Evolutionary conservation across 495 filamentous ascomycete genomes (phyloP).

Genomic region (Tuber microsphaerosporum): DNA sequence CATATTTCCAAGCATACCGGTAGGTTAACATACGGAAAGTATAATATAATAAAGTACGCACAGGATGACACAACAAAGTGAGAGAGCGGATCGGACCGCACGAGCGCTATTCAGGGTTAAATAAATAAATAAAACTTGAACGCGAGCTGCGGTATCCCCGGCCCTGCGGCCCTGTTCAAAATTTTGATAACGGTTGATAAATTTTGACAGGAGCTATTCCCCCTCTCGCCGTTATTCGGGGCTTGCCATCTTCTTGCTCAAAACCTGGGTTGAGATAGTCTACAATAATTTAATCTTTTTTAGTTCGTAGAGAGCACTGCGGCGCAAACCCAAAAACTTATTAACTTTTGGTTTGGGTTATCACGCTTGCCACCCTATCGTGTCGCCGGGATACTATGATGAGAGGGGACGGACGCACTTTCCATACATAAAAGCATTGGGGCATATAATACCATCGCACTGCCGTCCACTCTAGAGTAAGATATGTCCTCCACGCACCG

Average conservation of each 20-base stretch:
- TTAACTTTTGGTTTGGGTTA: neutral
- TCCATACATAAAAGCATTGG: neutral
- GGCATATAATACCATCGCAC: neutral
- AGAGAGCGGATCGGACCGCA: neutral
- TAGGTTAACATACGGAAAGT: neutral
- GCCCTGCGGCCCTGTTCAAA: neutral
- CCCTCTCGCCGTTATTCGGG: neutral
- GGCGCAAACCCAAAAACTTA: neutral
- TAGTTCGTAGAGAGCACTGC: neutral
- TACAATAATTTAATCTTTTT: neutral
- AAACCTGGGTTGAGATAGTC: neutral
- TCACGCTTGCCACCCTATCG: neutral
- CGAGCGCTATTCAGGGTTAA: neutral
- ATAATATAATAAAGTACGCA: neutral
- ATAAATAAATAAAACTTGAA: neutral
- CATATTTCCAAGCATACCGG: neutral
- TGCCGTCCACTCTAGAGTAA: neutral
- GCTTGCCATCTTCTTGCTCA: neutral
- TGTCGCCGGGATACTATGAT: neutral
- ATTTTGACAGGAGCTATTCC: neutral
- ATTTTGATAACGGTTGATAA: neutral
- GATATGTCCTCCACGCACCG: neutral
- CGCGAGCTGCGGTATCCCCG: neutral
- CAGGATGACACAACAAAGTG: neutral
- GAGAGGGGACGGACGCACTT: neutral